Evolutionary conservation across 352 stramenopile genomes (phyloP), one percentile per base, ranked within the genome.

Genomic region (Globisporangium iwayamae): DNA sequence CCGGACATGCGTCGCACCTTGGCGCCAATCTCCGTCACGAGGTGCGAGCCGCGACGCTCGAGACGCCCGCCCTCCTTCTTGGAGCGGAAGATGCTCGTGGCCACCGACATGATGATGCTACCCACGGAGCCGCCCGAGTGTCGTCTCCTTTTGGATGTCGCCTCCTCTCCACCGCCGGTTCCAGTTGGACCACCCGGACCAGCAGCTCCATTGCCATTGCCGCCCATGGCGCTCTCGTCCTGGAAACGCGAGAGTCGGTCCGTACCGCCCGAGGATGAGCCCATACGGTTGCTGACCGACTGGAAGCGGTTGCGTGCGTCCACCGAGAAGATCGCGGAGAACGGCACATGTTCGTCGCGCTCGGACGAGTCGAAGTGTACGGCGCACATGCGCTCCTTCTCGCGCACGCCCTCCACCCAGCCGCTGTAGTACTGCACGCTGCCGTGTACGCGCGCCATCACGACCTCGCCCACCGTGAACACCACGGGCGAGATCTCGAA

Each of bases 291-390:
- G 32, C 75, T 74, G 18, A 75, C 39, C 30, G 67, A 77, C 25
- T 77, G 69, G 61, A 79, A 83, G 3, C 76, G 74, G 51, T 75
- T 69, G 28, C 79, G 73, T 14, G 60, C 56, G 60, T 92, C 81
- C 36, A 87, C 73, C 0, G 83, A 89, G 60, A 90, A 90, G 74
- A 89, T 89, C 30, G 69, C 69, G 14, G 79, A 84, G 54, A 90
- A 92, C 51, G 76, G 80, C 34, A 92, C 79, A 30, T 65, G 56
- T 11, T 74, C 72, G 61, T 92, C 83, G 13, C 73, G 72, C 67
- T 87, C 83, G 18, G 78, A 88, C 2, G 81, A 92, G 54, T 92
- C 81, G 36, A 92, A 92, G 10, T 74, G 75, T 57, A 90, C 81
- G n/a, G 61, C 65, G 57, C 83, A 92, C 32, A 75, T 69, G 32